Evolutionary conservation across 2,329 filamentous ascomycete genomes (phyloP).

Genomic region (Aureobasidium sp.): DNA sequence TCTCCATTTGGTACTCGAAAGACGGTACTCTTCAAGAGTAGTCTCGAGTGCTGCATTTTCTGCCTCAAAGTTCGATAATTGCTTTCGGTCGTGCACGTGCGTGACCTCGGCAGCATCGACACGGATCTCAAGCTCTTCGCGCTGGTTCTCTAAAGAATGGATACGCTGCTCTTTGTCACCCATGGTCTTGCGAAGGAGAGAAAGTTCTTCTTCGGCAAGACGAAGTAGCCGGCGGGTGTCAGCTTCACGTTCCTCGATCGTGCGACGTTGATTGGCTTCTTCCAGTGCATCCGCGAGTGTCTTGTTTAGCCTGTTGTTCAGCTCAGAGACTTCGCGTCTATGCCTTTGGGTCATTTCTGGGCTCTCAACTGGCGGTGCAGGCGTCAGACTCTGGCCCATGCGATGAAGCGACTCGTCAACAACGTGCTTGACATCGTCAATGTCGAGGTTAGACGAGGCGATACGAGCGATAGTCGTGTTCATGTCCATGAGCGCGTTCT

Average conservation of each 20-base stretch:
- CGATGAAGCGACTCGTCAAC: conserved; percentile 30
- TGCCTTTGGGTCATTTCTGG: conserved; percentile 24
- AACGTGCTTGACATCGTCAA: conserved; percentile 36
- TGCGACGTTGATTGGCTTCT: conserved; percentile 37
- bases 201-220: conserved; percentile 44
- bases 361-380: conserved; percentile 23
- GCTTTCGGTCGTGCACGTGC: conserved; percentile 21
- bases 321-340: conserved; percentile 25
- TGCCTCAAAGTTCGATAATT: conserved; percentile 39
- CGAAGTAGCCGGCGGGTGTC: conserved; percentile 39
- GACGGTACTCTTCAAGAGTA: conserved; percentile 58
- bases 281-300: conserved; percentile 31
- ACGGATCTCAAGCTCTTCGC: conserved; percentile 33
- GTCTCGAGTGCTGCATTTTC: conserved; percentile 56
- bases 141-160: conserved; percentile 37
- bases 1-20: conserved; percentile 53
- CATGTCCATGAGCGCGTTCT: conserved; percentile 42
- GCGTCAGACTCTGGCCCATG: conserved; percentile 25
- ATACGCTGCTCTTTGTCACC: conserved; percentile 38
- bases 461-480: conserved; percentile 42
- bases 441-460: conserved; percentile 38
- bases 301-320: conserved; percentile 28
- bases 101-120: conserved; percentile 31
- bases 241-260: conserved; percentile 38
- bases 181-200: conserved; percentile 37